Evolutionary conservation across 768 basidiomycete species (phyloP), one percentile per base, ranked within the genome.

Genomic region (Leccinum subtestaceum): DNA sequence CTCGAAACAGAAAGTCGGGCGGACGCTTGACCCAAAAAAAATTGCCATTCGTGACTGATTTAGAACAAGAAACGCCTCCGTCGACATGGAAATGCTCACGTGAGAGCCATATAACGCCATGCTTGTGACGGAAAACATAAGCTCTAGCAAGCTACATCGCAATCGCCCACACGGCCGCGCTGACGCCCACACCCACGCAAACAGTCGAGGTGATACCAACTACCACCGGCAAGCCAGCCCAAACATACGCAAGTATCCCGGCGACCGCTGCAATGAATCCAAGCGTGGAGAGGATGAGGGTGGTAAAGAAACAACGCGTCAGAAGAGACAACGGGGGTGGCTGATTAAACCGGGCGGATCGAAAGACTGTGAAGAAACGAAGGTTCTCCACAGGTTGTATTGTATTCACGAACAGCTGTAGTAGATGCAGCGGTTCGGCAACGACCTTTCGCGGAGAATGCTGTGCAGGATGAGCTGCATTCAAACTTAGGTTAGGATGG

Each of bases 201-300:
- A 63, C 38, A 0, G 70, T 72, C 23, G 72, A 57, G 7, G 66
- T 70, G 17, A 74, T 63, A 40, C 73, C 70, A 34, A 73, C 72
- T 1, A 53, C n/a, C 27, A 38, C 25, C 7, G 62, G 60, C 51
- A 73, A 55, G 27, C 63, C 68, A 49, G 50, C 47, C 72, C 72
- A 73, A 45, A 60, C n/a, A 52, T 65, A 73, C 7, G 59, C 13
- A 17, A 70, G 61, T 54, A 73, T 67, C 11, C 73, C 73, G 8
- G 57, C 56, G 34, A 74, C 31, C 8, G 63, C 68, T 49, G 68
- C 53, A 25, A 63, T 36, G 43, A 74, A 74, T 2, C 72, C 72
- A 11, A 27, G 32, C 15, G 66, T 45, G 12, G 70, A 47, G 27
- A 72, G 62, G 31, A n/a, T 60, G 15, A 74, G 63, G 8, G 61